A percentile compares a stretch with the other conserved stretches of the same genome.
phyloP scores from a whole-genome alignment of 2,329 filamentous ascomycete species.

The Aspergillus novofumigatus region DNA sequence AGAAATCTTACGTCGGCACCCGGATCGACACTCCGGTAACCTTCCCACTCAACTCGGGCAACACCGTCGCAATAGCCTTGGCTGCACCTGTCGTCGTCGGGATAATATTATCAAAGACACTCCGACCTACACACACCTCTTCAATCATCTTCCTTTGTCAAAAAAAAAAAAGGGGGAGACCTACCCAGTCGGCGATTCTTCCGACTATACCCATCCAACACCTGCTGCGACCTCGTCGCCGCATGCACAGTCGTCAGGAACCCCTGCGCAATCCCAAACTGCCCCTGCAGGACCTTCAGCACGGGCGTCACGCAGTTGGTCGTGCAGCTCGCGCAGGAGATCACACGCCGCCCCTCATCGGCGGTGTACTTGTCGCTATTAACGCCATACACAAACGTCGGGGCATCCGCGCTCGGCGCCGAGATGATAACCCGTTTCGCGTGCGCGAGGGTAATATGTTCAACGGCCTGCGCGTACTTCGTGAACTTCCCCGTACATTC shows the following conservation, averaged over 20 bases:
- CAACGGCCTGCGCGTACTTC: constrained; percentile 82
- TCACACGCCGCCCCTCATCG: constrained; percentile 18
- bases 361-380: constrained; percentile 24
- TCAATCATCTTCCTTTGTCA: too few species aligned
- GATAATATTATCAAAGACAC: constrained; percentile 93
- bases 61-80: constrained; percentile 95
- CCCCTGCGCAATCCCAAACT: constrained; percentile 29
- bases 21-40: constrained; percentile 94
- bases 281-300: constrained; percentile 27
- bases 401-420: constrained; percentile 60
- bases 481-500: constrained; percentile 50
- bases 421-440: constrained; percentile 79
- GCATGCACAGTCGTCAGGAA: constrained; percentile 30
- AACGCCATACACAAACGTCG: constrained; percentile 48
- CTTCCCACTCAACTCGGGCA: constrained; percentile 88
- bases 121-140: too few species aligned
- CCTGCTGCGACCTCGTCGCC: constrained; percentile 30
- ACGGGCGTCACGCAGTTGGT: constrained; percentile 32
- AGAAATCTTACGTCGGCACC: constrained; percentile 63
- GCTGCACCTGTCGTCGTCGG: constrained; percentile 90
- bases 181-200: constrained; percentile 28
- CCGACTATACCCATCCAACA: constrained; percentile 33
- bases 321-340: constrained; percentile 31
- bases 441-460: constrained; percentile 73
- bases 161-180: too few species aligned